A percentile compares a stretch with the other conserved stretches of the same genome.
Evolutionary conservation across 352 stramenopile genomes (phyloP).

Genomic region (Aphanomyces cochlioides): DNA sequence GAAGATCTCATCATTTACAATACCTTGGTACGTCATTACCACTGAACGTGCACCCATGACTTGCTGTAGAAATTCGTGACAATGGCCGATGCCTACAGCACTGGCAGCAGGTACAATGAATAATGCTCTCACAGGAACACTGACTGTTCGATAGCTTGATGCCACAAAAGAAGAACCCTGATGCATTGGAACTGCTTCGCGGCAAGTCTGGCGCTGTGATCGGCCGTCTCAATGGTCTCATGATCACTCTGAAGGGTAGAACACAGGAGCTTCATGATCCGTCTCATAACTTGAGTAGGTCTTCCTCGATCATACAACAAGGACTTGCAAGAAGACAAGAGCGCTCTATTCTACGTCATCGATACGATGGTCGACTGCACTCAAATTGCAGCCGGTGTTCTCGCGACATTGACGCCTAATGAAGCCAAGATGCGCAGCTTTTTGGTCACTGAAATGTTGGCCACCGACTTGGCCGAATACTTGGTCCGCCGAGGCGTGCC

Average conservation of each 20-base stretch:
- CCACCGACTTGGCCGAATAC: conserved; percentile 98
- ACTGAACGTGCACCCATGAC: not conserved
- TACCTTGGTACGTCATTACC: conserved; percentile 51
- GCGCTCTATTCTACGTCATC: conserved; percentile 95
- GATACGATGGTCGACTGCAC: conserved; percentile 97
- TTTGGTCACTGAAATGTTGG: conserved; percentile 98
- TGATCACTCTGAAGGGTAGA: conserved; percentile 94
- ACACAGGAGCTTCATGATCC: not conserved
- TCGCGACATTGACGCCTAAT: conserved; percentile 95
- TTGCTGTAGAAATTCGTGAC: conserved; percentile 82
- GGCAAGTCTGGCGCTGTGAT: conserved; percentile 96
- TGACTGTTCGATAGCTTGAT: conserved; percentile 75
- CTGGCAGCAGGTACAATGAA: conserved; percentile 82
- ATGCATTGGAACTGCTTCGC: conserved; percentile 96
- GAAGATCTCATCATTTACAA: conserved; percentile 99
- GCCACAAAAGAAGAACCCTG: conserved; percentile 99
- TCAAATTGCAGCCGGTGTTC: conserved; percentile 94
- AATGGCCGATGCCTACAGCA: conserved; percentile 98
- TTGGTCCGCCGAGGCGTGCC: conserved; percentile 97
- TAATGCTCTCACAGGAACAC: no score
- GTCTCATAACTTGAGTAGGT: conserved; percentile 19
- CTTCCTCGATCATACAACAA: conserved; percentile 99
- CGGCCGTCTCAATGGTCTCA: conserved; percentile 92
- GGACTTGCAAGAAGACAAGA: conserved; percentile 99
- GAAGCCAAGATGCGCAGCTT: conserved; percentile 91